Evolutionary conservation across 2,329 filamentous ascomycete genomes (phyloP), one percentile per base, ranked within the genome.

Genomic region (Thelonectria rubi): DNA sequence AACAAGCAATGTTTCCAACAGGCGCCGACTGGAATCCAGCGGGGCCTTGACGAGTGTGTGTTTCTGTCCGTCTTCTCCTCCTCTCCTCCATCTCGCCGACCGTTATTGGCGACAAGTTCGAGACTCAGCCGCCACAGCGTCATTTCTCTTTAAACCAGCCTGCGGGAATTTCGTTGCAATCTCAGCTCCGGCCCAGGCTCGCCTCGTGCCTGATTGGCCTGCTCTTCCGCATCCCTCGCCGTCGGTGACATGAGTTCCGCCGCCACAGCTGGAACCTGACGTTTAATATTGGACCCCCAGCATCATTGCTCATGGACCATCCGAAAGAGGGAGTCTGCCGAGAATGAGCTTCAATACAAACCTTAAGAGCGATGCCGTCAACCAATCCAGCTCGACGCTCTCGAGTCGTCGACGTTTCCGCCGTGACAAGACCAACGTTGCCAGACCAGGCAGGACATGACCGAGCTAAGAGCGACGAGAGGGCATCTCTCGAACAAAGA

Each of bases 241-340:
- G 52, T 58, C 34, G 61, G 63, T 63, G 64, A 67, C 63, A 65
- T 65, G 46, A 66, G 62, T 64, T 66, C 47, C 60, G 64, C 65
- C 65, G 62, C 69, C 60, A 63, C 59, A 63, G 63, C 60, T 68
- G 61, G 56, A 59, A 60, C 52, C 52, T 54, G 20, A 48, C 53
- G 49, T 60, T 63, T 54, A 57, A 62, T 53, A 57, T 50, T 66
- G 54, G 46, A 18, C 43, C 47, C 48, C 49, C 37, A 42, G 15
- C n/a, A 21, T 67, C 47, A 47, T 24, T 46, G n/a, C n/a, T n/a
- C n/a, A n/a, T n/a, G n/a, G n/a, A 20, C 34, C 55, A 30, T 56
- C 54, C 57, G 24, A 55, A 59, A 60, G 43, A 51, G 55, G 52
- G 49, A 53, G 50, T 30, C 50, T 51, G 58, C 55, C 58, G 46